Evolutionary conservation across 2,329 filamentous ascomycete genomes (phyloP), one percentile per base, ranked within the genome.

Genomic region (Xylariaceae sp.): DNA sequence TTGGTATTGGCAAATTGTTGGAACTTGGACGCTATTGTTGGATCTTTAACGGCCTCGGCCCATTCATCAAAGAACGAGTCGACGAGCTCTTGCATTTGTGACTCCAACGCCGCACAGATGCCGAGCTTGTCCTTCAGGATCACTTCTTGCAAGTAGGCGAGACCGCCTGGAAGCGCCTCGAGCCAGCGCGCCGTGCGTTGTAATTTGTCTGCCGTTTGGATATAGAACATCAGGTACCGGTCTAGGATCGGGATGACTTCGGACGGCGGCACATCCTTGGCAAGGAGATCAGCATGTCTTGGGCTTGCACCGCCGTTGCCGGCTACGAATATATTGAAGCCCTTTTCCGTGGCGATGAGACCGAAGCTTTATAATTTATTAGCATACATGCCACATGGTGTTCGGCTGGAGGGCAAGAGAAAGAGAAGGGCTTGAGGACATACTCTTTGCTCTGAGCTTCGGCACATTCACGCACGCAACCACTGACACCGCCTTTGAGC

Each of bases 401-500:
- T 40, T 2, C 9, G 2, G 32, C 32, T 32, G 47, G 27, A 2
- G 11, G 37, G 29, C 40, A n/a, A 43, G 30, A 2, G 51, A 19
- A 1, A 11, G 32, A 53, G 19, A 12, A 35, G 30, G 37, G 8
- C 47, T 5, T 4, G 19, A n/a, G 11, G 4, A 72, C 82, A 64
- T 72, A 87, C 85, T 96, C 91, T 72, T 96, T 96, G 71, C 86
- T 92, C 67, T 95, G 91, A 1, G 91, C 91, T 71, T 96, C 91
- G 0, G 91, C 91, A 62, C 91, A 96, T 72, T 96, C 91, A 52
- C 91, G 80, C n/a, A 96, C 89, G 61, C 91, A 96, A 9, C 91
- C 91, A 52, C 87, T 91, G 0, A 96, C 90, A 53, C 89, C 91
- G 1, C 88, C 90, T 71, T 96, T 96, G 69, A 95, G 81, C 76